These are phyloP conservation scores for Schrenkiella parvula DNA, from an alignment of 345 rosid genomes.

Conservation along the genomic window DNA sequence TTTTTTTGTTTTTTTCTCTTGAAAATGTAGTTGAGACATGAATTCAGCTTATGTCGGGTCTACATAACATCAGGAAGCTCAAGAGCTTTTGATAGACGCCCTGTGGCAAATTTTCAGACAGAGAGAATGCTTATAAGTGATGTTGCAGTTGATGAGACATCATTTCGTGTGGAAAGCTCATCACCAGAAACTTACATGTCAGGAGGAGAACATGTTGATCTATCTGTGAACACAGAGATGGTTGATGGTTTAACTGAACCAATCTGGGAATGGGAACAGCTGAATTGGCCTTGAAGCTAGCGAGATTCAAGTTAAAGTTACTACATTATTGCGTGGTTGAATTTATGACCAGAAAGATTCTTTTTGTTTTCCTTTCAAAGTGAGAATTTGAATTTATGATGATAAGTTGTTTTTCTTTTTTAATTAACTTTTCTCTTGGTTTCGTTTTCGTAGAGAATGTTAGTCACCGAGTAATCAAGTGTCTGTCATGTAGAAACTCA, in stretches of 20 bases:
- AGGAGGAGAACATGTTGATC: constrained; percentile 40
- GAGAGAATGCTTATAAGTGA: constrained; percentile 27
- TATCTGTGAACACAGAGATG: constrained; percentile 30
- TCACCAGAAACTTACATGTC: constrained; percentile 48
- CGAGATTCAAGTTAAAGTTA: not conserved
- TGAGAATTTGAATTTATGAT: constrained; percentile 10
- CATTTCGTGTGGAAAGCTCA: constrained; percentile 39
- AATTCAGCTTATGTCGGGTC: constrained; percentile 83
- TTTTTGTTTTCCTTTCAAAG: not conserved
- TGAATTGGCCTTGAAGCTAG: constrained; percentile 41
- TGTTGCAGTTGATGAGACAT: constrained; percentile 27
- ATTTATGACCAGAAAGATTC: not conserved
- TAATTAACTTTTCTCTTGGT: not conserved
- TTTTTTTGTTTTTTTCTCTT: not conserved
- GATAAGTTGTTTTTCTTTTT: not conserved
- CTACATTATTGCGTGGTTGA: not conserved
- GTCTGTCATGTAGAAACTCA: not conserved
- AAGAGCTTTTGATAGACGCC: constrained; percentile 91
- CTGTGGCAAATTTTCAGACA: constrained; percentile 38
- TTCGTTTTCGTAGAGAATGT: not conserved
- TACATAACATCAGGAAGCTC: constrained; percentile 69
- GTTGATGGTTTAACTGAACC: constrained; percentile 35
- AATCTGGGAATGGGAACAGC: constrained; percentile 54
- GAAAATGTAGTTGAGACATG: constrained; percentile 63
- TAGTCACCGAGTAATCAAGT: not conserved